Conservation (phyloP, 192 early-diverging fungal genomes). For the Coemansia sp. region DNA sequence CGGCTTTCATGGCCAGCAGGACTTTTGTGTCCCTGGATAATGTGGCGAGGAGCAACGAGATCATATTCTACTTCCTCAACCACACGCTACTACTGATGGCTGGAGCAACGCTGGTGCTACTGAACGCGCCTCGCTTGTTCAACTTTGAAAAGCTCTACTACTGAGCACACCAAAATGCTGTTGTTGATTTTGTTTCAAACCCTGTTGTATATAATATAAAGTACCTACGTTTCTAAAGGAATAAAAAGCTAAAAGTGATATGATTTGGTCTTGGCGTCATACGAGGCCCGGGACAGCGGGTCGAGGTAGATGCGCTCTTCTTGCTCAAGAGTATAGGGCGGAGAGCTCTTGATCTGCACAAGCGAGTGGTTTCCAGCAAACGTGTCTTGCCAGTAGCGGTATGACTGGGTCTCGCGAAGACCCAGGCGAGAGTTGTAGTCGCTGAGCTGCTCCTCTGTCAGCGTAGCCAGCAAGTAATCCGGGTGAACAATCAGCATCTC, state of each 20-base stretch:
- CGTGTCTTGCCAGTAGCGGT: slow-evolving; percentile 41
- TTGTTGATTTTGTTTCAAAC: neutral
- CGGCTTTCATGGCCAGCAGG: slow-evolving; percentile 12
- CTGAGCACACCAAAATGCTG: too few species aligned
- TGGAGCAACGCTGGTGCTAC: slow-evolving; percentile 5
- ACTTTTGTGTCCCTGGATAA: slow-evolving; percentile 18
- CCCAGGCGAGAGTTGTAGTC: slow-evolving; percentile 8
- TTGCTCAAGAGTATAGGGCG: slow-evolving; percentile 25
- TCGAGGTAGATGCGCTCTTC: slow-evolving; percentile 23
- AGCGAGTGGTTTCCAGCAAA: slow-evolving; percentile 22
- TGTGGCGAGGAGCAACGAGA: slow-evolving; percentile 21
- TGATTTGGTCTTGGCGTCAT: slow-evolving; percentile 11
- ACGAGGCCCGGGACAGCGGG: slow-evolving; percentile 19
- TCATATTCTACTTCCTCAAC: slow-evolving; percentile 14
- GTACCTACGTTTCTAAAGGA: neutral
- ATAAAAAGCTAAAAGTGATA: slow-evolving; percentile 39
- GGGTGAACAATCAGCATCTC: slow-evolving; percentile 71
- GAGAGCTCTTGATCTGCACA: slow-evolving; percentile 20
- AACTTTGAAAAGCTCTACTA: slow-evolving; percentile 28
- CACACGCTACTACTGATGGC: slow-evolving; percentile 15
- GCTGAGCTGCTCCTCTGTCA: slow-evolving; percentile 8
- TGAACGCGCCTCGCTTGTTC: slow-evolving; percentile 24
- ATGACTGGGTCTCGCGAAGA: slow-evolving; percentile 5
- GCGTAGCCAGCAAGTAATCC: slow-evolving; percentile 60
- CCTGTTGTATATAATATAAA: slow-evolving; percentile 1